phyloP scores from a whole-genome alignment of 208 protist genomes.

The Angomonas deanei region DNA sequence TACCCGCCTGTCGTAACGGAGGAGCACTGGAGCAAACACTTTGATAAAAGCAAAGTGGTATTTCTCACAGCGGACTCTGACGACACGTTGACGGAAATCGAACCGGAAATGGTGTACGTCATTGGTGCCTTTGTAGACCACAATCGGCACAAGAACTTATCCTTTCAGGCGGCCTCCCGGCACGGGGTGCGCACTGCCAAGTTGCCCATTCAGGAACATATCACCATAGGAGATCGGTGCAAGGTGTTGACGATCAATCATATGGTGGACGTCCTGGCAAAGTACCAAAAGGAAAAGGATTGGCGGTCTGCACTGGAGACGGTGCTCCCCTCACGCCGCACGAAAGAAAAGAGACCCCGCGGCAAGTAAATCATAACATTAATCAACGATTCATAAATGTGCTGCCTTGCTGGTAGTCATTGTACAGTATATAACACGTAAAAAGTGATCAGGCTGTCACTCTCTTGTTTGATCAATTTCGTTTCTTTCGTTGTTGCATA shows the following conservation, averaged over 20 bases:
- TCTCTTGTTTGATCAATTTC: too few relatives aligned
- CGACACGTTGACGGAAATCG: constrained; percentile 45
- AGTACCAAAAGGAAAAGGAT: constrained; percentile 31
- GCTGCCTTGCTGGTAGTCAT: too few relatives aligned
- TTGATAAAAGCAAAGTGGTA: constrained; percentile 34
- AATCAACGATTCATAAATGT: too few relatives aligned
- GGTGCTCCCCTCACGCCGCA: constrained; percentile 64
- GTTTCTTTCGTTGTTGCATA: too few relatives aligned
- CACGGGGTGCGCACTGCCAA: constrained; percentile 71
- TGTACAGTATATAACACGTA: too few relatives aligned
- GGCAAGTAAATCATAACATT: too few relatives aligned
- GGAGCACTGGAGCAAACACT: constrained; percentile 67
- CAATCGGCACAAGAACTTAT: constrained; percentile 79
- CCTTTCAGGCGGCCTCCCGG: constrained; percentile 31
- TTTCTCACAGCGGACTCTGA: constrained; percentile 80
- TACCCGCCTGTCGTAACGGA: constrained; percentile 38
- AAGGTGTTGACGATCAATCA: constrained; percentile 90
- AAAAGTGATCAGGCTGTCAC: too few relatives aligned
- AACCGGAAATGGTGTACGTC: constrained; percentile 61
- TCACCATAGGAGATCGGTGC: constrained; percentile 81
- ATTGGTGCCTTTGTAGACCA: constrained; percentile 89
- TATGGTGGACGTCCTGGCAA: constrained; percentile 68
- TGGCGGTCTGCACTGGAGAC: constrained; percentile 61
- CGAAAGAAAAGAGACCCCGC: constrained; percentile 20
- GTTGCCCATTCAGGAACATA: constrained; percentile 70